Conservation (phyloP, 768 basidiomycete genomes). For the Tricholoma terreum region DNA sequence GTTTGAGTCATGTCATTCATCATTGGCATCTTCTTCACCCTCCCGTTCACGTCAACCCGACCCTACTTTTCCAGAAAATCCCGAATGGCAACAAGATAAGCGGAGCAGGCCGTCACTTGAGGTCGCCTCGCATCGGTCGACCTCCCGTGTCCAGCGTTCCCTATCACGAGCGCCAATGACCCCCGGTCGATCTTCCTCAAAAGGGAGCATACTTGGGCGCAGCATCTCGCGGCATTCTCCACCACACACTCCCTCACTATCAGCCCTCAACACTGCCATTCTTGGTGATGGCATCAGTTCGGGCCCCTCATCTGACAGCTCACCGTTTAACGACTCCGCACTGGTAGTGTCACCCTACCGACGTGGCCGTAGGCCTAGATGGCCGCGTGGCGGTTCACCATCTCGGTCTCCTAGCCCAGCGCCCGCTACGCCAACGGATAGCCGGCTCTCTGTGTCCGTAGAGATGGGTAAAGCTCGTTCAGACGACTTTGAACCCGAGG, state of each 20-base stretch:
- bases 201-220: conserved; percentile 35
- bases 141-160: conserved; percentile 44
- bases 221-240: conserved; percentile 39
- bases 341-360: conserved; percentile 27
- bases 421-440: conserved; percentile 44
- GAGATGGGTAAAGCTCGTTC: conserved; percentile 13
- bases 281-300: conserved; percentile 19
- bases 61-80: conserved; percentile 13
- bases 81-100: conserved; percentile 28
- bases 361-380: conserved; percentile 33
- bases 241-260: conserved; percentile 21
- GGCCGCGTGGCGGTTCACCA: conserved; percentile 15
- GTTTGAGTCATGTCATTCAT: conserved; percentile 13
- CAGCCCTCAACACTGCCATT: conserved; percentile 12
- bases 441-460: conserved; percentile 12
- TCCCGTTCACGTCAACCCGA: conserved; percentile 26
- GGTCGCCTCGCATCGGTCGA: conserved; percentile 37
- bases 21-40: conserved; percentile 23
- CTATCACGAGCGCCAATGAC: conserved; percentile 47
- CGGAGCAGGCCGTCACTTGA: conserved; percentile 26
- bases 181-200: conserved; percentile 36
- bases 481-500: conserved; percentile 15
- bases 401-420: conserved; percentile 21
- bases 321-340: conserved; percentile 24
- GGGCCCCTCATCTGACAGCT: conserved; percentile 22